Conservation (phyloP, 176 grass and related monocot genomes). For the Alopecurus myosuroides region DNA sequence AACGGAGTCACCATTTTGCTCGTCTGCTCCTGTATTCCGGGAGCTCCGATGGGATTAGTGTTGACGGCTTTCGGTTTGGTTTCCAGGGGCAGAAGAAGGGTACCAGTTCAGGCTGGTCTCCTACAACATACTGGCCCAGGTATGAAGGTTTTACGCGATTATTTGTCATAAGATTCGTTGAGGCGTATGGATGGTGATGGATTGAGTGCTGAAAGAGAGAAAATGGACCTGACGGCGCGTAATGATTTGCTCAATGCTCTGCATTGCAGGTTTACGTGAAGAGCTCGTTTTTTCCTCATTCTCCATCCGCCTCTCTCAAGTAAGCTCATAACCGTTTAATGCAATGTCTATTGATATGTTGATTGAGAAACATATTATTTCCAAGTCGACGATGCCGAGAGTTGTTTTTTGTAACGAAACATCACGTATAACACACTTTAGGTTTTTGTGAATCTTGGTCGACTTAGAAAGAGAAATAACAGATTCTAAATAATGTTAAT, state of each 20-base stretch:
- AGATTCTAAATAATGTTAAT: neutral
- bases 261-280: slow-evolving; percentile 75
- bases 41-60: neutral
- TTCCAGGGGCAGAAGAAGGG: slow-evolving; percentile 32
- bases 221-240: neutral
- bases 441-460: neutral
- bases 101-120: slow-evolving; percentile 75
- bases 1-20: neutral
- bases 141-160: slow-evolving; percentile 6
- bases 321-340: slow-evolving; percentile 32
- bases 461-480: neutral
- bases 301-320: slow-evolving; percentile 94
- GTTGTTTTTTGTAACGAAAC: neutral
- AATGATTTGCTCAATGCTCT: neutral
- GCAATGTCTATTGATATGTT: neutral
- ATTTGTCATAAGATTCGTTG: neutral
- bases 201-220: neutral
- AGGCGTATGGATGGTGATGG: neutral
- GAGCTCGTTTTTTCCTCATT: slow-evolving; percentile 72
- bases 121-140: slow-evolving; percentile 96
- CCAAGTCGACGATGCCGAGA: neutral
- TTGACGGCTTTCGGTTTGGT: neutral
- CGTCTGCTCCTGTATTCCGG: neutral
- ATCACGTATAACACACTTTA: neutral
- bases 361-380: neutral